These are phyloP conservation scores for Fusarium verrucosum DNA, from an alignment of 2,329 filamentous ascomycete genomes.

Conservation along the genomic window DNA sequence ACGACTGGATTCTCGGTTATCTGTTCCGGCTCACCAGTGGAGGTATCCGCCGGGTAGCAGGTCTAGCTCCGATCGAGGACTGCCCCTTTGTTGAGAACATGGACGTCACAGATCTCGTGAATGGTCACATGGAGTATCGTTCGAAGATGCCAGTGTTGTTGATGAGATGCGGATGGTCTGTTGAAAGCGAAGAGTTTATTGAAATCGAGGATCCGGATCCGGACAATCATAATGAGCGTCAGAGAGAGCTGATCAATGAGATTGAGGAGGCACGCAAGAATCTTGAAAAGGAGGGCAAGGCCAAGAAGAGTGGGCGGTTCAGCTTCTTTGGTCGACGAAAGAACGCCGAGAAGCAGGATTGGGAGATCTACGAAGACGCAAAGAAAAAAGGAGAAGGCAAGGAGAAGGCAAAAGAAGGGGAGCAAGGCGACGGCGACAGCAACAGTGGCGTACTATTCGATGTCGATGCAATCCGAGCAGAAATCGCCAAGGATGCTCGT, in stretches of 20 bases:
- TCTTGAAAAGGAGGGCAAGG: conserved; percentile 80
- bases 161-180: conserved; percentile 87
- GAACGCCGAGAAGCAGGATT: conserved; percentile 82
- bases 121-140: conserved; percentile 97
- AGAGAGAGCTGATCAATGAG: conserved; percentile 93
- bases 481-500: conserved; percentile 75
- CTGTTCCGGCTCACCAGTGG: conserved; percentile 94
- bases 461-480: conserved; percentile 89
- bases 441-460: conserved; percentile 85
- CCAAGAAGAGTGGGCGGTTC: conserved; percentile 67
- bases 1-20: conserved; percentile 97
- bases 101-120: conserved; percentile 84
- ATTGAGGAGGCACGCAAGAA: conserved; percentile 93
- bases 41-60: conserved; percentile 88
- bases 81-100: conserved; percentile 89
- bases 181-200: conserved; percentile 91
- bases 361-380: conserved; percentile 90
- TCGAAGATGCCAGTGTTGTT: conserved; percentile 88
- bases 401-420: conserved; percentile 48
- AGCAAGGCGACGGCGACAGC: conserved; percentile 53
- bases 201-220: conserved; percentile 98
- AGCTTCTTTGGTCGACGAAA: conserved; percentile 86
- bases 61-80: conserved; percentile 78
- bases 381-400: conserved; percentile 51
- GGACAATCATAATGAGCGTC: conserved; percentile 86